A percentile compares a stretch with the other conserved stretches of the same genome.
phyloP scores from a whole-genome alignment of 2,329 filamentous ascomycete genomes.

The Trichoderma hamatum region DNA sequence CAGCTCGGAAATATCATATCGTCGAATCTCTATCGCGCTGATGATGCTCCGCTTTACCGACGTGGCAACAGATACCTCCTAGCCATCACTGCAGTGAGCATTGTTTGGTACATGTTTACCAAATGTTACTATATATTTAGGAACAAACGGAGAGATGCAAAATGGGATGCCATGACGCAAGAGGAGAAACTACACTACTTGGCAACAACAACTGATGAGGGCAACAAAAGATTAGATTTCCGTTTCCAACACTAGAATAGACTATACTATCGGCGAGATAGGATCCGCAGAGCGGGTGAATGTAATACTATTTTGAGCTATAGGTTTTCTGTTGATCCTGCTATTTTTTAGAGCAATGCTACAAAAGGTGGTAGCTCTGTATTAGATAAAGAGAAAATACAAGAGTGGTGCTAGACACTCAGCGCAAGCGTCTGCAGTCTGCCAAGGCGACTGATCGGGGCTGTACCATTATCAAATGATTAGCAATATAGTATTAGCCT shows the following conservation, averaged over 20 bases:
- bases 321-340: neutral
- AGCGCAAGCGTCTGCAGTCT: neutral
- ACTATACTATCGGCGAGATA: neutral
- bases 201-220: constrained; percentile 53
- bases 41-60: constrained; percentile 56
- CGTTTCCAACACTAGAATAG: constrained; percentile 50
- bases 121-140: constrained; percentile 53
- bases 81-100: constrained; percentile 51
- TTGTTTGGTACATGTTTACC: constrained; percentile 48
- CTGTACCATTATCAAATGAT: neutral
- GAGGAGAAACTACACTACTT: constrained; percentile 54
- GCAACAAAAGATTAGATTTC: constrained; percentile 59
- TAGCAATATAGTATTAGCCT: neutral
- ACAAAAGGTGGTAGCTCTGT: neutral
- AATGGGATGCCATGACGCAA: constrained; percentile 48
- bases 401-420: neutral
- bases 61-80: constrained; percentile 55
- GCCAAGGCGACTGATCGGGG: neutral
- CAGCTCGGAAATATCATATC: constrained; percentile 49
- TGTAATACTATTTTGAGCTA: neutral
- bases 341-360: neutral
- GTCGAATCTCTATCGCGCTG: constrained; percentile 50
- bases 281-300: neutral
- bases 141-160: constrained; percentile 47
- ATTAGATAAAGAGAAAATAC: neutral